A percentile compares a stretch with the other conserved stretches of the same genome.
Evolutionary conservation across 345 rosid species (phyloP).

Genomic region (Raphanus raphanistrum): DNA sequence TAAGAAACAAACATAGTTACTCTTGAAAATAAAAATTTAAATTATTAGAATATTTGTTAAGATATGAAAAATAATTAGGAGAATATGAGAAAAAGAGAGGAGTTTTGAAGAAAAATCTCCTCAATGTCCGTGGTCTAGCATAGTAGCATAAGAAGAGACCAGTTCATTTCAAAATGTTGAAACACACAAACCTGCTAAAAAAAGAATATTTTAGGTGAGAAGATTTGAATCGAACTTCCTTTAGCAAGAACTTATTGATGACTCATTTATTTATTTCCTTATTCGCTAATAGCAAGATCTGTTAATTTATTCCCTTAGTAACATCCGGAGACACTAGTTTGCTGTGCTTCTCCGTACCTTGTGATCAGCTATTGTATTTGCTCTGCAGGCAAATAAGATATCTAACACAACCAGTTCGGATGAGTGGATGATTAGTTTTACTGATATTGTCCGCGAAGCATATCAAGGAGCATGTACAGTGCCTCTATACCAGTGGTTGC

Average conservation of each 20-base stretch:
- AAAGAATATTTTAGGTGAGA: background rate
- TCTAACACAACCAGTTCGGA: slow-evolving; percentile 39
- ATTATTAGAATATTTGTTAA: too few relatives aligned
- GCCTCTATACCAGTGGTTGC: slow-evolving; percentile 82
- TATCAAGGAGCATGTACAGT: slow-evolving; percentile 56
- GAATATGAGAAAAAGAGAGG: too few relatives aligned
- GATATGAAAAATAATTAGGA: too few relatives aligned
- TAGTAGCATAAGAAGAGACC: background rate
- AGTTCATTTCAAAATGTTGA: slow-evolving; percentile 1
- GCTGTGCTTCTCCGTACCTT: slow-evolving; percentile 7
- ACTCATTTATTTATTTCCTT: background rate
- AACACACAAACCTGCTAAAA: background rate
- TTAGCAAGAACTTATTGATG: background rate
- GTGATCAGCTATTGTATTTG: slow-evolving; percentile 21
- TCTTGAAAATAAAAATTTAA: too few relatives aligned
- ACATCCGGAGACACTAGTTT: background rate
- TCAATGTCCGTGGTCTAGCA: background rate
- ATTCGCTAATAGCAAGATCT: background rate
- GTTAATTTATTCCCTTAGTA: background rate
- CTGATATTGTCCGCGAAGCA: slow-evolving; percentile 51
- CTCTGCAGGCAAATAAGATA: slow-evolving; percentile 57
- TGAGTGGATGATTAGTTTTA: slow-evolving; percentile 53
- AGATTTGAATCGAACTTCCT: background rate
- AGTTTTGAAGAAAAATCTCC: too few relatives aligned
- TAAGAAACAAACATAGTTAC: too few relatives aligned